Base-by-base conservation (phyloP, 2,329 filamentous ascomycete genomes). In the Pseudogymnoascus pannorum region DNA sequence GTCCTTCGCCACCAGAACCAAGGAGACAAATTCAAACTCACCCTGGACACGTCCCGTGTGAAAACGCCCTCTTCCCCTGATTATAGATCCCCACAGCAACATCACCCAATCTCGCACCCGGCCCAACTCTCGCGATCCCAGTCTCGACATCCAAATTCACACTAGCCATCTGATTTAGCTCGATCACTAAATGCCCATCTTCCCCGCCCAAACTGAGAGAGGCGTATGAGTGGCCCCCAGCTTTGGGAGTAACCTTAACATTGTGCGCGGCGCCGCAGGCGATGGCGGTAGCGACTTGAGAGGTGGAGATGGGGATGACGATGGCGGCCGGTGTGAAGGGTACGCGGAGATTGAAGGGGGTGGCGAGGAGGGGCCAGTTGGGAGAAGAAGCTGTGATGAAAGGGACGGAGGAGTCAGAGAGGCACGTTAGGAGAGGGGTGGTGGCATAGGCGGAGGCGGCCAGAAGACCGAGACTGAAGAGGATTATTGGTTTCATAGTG, bases 141-240 rank as follows among this genome's bases (percentile, higher is more conserved):
- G 64, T 64, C 33, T 58, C 61, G 64, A 12, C 22, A 59, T 61
- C 67, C 66, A 71, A 72, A 20, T 57, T 59, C 26, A 78, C 70
- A 3, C 64, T 64, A n/a, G 75, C 69, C 70, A 78, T 75, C 3
- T 70, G 68, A 35, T 77, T 72, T 26, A 79, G 63, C 48, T 76
- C 72, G 29, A 79, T 66, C 12, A 78, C 71, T 14, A 79, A 66
- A 11, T 73, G 73, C 0, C 76, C 60, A 64, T 78, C 71, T 20
- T 72, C 69, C 2, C 76, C 76, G 1, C 76, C 76, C 9, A 72
- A 72, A 63, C 78, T 78, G 60, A 76, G 78, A 24, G 78, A 80
- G 0, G 71, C 80, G 66, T 80, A 83, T 33, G 77, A 79, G 67
- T 83, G 80, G 0, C 80, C 80, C 9, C 80, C 80, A 29, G 75